Conservation (phyloP, 331 rosid genomes). For the Pyrus hybrid region DNA sequence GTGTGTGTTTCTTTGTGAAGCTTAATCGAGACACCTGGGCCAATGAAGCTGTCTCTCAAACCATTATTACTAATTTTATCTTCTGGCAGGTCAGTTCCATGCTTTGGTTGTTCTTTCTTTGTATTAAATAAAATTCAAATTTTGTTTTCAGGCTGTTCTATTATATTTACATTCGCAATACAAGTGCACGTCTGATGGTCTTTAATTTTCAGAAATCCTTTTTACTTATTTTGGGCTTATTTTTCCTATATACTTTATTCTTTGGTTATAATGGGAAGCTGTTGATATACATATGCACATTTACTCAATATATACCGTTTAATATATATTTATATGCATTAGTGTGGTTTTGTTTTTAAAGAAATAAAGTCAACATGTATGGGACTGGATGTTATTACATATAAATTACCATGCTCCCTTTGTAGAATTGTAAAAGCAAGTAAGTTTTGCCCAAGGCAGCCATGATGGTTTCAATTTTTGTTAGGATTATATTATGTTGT, state of each 20-base stretch:
- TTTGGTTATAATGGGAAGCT: background rate
- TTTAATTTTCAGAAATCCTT: background rate
- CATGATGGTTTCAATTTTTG: background rate
- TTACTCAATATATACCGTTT: background rate
- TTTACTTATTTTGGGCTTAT: too few relatives aligned
- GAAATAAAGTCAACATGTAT: background rate
- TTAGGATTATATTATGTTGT: background rate
- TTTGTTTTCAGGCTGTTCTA: background rate
- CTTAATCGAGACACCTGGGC: conserved; percentile 99
- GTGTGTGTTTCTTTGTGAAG: conserved; percentile 37
- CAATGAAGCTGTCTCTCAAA: conserved; percentile 97
- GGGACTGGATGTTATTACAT: background rate
- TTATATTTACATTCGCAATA: background rate
- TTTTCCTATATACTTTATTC: background rate
- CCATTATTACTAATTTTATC: conserved; percentile 73
- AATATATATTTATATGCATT: background rate
- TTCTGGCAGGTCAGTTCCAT: conserved; percentile 89
- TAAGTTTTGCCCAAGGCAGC: background rate
- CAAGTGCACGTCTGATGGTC: background rate
- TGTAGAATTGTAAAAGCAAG: background rate
- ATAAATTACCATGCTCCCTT: background rate
- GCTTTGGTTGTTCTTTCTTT: background rate
- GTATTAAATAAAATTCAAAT: background rate
- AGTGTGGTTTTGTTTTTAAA: background rate
- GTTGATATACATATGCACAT: background rate